These are phyloP conservation scores for Fonsecaea multimorphosa DNA, from an alignment of 2,329 filamentous ascomycete species.

Conservation along the genomic window DNA sequence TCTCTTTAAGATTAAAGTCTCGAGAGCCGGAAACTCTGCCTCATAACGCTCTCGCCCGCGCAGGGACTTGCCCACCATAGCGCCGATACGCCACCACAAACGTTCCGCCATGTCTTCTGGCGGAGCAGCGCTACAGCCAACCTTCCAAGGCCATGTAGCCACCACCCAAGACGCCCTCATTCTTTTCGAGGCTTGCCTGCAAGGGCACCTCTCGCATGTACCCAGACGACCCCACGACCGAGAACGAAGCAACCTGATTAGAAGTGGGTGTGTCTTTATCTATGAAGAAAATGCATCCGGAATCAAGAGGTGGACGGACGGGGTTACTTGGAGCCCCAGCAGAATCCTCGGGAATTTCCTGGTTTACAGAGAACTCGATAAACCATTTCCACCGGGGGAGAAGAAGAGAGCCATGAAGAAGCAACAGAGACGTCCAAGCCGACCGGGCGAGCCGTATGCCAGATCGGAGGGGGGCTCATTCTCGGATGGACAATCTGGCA, in stretches of 20 bases:
- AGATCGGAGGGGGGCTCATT: constrained; percentile 45
- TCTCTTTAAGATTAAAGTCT: constrained; percentile 34
- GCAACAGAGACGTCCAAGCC: constrained; percentile 57
- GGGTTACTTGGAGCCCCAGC: constrained; percentile 87
- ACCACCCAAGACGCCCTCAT: constrained; percentile 77
- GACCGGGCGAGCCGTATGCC: constrained; percentile 62
- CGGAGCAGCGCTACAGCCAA: constrained; percentile 63
- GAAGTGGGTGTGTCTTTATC: constrained; percentile 85
- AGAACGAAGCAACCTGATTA: constrained; percentile 76
- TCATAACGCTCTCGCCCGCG: constrained; percentile 7
- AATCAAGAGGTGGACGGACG: constrained; percentile 94
- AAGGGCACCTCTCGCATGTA: constrained; percentile 73
- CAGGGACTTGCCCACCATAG: constrained; percentile 10
- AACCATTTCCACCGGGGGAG: constrained; percentile 78
- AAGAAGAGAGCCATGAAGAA: constrained; percentile 84
- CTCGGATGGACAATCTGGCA: constrained; percentile 45
- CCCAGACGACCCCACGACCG: constrained; percentile 84
- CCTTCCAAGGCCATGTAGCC: constrained; percentile 70
- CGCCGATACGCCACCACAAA: not conserved
- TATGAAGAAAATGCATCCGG: constrained; percentile 90
- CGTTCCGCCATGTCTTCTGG: constrained; percentile 38
- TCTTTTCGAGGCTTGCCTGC: constrained; percentile 79
- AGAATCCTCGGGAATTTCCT: constrained; percentile 84
- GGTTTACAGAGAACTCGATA: constrained; percentile 80
- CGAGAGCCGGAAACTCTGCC: constrained; percentile 22